Base-by-base conservation (phyloP, 2,329 filamentous ascomycete species). In the Fusarium clavum region DNA sequence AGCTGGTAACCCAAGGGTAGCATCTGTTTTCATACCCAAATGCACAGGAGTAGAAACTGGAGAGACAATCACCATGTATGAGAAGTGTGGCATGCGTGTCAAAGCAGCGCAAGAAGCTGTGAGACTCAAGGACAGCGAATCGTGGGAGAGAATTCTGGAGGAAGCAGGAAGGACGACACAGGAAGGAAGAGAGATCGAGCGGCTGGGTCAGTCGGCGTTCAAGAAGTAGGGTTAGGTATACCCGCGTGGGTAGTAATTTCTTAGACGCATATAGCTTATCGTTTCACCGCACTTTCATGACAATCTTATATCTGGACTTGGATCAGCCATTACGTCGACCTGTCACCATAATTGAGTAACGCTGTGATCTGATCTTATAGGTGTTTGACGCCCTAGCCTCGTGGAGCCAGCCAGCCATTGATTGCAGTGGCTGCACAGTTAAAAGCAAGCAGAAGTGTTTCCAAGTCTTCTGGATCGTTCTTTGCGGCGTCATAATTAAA, bases 101-200 rank as follows among this genome's bases (percentile, higher is more conserved):
- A 94, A 93, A 81, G 96, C 96, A 4, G 96, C 92, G 6, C 94
- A 98, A 81, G 96, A 98, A 82, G 95, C 96, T 5, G 86, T 94
- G 64, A 93, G 90, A 82, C 86, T 88, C 64, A 97, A 92, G 80
- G 93, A 99, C 77, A 83, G 88, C 51, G 91, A 90, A 73, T 83
- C 90, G n/a, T 89, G 97, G 81, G 88, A 91, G 73, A 85, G 90
- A 54, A 81, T 98, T 70, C 85, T 93, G 71, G 87, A 88, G 61
- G 94, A 91, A 70, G 94, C 93, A 18, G 91, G 89, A 8, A 88
- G 89, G 55, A 87, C 86, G 34, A 90, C 91, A 55, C 82, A 87
- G 24, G 89, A 91, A 68, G 88, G 85, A 4, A 81, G 89, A 67
- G 95, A 98, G 80, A 93, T 98, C 80, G 94, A 98, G 81, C 87